Evolutionary conservation across 1,139 yeast genomes (phyloP).

Genomic region (Sugiyamaella pinicola): DNA sequence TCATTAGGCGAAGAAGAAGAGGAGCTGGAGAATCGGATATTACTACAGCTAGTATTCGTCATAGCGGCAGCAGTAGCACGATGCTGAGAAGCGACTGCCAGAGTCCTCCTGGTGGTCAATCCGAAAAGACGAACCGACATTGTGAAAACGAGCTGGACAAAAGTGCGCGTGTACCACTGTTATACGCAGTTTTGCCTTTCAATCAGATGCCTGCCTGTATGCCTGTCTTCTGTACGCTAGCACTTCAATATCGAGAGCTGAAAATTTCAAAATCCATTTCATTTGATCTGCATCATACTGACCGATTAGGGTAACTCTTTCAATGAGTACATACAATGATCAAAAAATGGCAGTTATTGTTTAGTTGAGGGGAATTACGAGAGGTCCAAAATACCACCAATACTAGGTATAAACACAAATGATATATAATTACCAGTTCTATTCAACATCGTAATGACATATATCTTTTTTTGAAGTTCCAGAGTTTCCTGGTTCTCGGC

Average conservation of each 20-base stretch:
- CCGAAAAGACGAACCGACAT: conserved; percentile 9
- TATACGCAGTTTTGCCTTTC: neutral
- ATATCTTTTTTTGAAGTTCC: no score
- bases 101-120: neutral
- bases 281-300: neutral
- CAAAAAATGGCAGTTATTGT: neutral
- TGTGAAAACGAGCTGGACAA: neutral
- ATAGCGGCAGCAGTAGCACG: neutral
- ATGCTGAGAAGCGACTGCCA: conserved; percentile 1
- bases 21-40: conserved; percentile 1
- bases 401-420: no score
- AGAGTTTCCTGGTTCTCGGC: no score
- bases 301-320: conserved; percentile 8
- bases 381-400: neutral
- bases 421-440: no score
- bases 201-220: no score
- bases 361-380: neutral
- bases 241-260: neutral
- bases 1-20: neutral
- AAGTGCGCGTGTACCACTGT: no score
- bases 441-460: no score
- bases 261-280: conserved; percentile 6
- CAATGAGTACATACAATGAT: no score
- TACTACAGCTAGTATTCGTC: no score
- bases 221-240: no score